Evolutionary conservation across 208 protist genomes (phyloP), one percentile per base, ranked within the genome.

Genomic region (Leishmania braziliensis): DNA sequence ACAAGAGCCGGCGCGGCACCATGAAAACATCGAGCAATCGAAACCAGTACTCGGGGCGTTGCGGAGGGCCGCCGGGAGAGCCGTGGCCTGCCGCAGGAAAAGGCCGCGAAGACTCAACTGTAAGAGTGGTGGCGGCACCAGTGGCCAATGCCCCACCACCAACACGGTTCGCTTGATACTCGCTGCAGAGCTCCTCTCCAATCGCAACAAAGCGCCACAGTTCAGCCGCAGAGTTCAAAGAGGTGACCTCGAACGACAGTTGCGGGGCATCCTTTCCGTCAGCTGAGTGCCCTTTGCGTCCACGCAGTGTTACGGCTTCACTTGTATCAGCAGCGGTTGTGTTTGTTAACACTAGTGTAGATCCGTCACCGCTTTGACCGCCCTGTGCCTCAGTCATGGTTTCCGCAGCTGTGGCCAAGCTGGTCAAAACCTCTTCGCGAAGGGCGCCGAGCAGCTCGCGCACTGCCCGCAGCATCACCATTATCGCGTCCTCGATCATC

Each of bases 401-500:
- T 53, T 68, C 63, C 3, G n/a, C 78, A 66, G 9, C 79, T 53
- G 48, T 36, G 36, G 18, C 18, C 0, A 58, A 18, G 20, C 23
- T 50, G 5, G 72, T 56, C 39, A 85, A n/a, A 18, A 89, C 77
- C 46, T 85, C 80, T 51, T 79, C 70, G 23, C 82, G 79, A 60
- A 89, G 46, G 5, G 43, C 48, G 1, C 71, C 81, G 63, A 88
- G 83, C 36, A 43, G 68, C 50, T 84, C 80, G 72, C 60, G 75
- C 46, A 87, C 33, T 1, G 80, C 78, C 23, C 56, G 78, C 29
- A 78, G 56, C 60, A 95, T 81, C 29, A 92, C 84, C 43, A 77
- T 54, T 84, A 95, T 86, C 10, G 94, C 94, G 48, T 95, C 91
- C 12, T 91, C 81, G 5, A 93, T 86, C 86, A 86, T 85, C 58